Evolutionary conservation across 1,284 basidiomycete genomes (phyloP).

Genomic region (Ceratobasidium sp.): DNA sequence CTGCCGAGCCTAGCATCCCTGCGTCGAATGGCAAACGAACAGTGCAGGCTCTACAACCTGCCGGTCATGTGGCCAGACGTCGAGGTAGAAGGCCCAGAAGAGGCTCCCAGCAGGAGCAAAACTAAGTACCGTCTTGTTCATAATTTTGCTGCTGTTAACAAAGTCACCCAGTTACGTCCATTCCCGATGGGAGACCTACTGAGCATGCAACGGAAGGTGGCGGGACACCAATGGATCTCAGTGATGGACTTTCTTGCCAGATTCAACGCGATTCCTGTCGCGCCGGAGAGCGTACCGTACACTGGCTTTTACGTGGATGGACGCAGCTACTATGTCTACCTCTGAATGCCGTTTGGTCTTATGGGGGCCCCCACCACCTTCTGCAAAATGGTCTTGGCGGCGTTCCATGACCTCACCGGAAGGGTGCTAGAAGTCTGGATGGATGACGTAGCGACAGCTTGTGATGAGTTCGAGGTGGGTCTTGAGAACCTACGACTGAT

Average conservation of each 20-base stretch:
- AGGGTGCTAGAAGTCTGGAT: conserved; percentile 34
- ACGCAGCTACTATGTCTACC: too few species aligned
- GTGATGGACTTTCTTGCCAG: conserved; percentile 34
- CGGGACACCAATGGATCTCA: conserved; percentile 33
- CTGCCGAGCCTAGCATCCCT: conserved; percentile 27
- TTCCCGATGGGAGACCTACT: conserved; percentile 29
- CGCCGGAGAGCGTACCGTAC: conserved; percentile 24
- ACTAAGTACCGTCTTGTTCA: too few species aligned
- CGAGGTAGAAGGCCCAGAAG: conserved; percentile 35
- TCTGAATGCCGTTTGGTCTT: conserved; percentile 40
- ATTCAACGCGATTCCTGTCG: conserved; percentile 38
- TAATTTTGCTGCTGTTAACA: too few species aligned
- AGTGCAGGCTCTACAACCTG: conserved; percentile 15
- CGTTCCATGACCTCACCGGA: conserved; percentile 36
- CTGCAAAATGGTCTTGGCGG: conserved; percentile 23
- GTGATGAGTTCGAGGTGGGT: conserved; percentile 18
- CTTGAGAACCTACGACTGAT: conserved; percentile 11
- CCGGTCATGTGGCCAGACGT: not conserved
- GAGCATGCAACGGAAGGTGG: conserved; percentile 22
- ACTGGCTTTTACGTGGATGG: conserved; percentile 40
- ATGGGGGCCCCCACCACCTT: conserved; percentile 38
- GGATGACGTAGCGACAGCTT: too few species aligned
- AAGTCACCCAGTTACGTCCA: too few species aligned
- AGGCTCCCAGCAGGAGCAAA: conserved; percentile 34
- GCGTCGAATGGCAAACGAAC: conserved; percentile 35